Base-by-base conservation (phyloP, 805 yeast species). In the Saturnispora zaruensis region DNA sequence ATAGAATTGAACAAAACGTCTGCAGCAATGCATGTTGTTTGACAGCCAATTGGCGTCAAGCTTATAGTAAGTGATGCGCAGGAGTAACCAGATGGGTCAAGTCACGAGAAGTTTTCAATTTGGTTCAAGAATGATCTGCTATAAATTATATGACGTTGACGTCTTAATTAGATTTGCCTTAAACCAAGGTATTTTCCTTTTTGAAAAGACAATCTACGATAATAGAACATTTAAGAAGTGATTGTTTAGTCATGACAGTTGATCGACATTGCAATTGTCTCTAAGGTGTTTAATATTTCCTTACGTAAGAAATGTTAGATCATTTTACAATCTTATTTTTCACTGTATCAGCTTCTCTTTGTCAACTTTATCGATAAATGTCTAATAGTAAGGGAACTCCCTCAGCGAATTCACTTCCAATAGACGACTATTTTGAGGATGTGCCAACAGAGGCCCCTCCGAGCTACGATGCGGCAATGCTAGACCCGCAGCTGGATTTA, bases 391-490 rank as follows among this genome's bases (percentile, higher is more conserved):
- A 36, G 40, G 23, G 40, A 13, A 44, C 51, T 7, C 46, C 55
- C 14, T n/a, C 36, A 13, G 52, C 55, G 8, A 36, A 25, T 23
- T 38, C 46, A 8, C 36, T 51, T 41, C 45, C 55, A 2, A 48
- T 52, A 5, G 51, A 9, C 13, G 58, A 53, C 36, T 49, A 54
- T 7, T 53, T 55, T 25, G 51, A 20, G n/a, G 23, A 49, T n/a
- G 30, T 43, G 1, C 61, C 62, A 2, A 8, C 51, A 7, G 62
- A 55, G 14, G 66, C 68, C 1, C 75, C 77, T 4, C 82, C 82
- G 6, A 64, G 74, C 8, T 77, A 77, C 53, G 69, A 70, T 7
- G 79, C 76, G 38, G 78, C 59, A 3, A 32, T 55, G 40, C 47
- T 43, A 21, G 59, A 51, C 41, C 57, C 59, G 2, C 48, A 45